These are phyloP conservation scores for Tritrichomonas foetus DNA, from an alignment of 208 protist genomes.

Conservation along the genomic window DNA sequence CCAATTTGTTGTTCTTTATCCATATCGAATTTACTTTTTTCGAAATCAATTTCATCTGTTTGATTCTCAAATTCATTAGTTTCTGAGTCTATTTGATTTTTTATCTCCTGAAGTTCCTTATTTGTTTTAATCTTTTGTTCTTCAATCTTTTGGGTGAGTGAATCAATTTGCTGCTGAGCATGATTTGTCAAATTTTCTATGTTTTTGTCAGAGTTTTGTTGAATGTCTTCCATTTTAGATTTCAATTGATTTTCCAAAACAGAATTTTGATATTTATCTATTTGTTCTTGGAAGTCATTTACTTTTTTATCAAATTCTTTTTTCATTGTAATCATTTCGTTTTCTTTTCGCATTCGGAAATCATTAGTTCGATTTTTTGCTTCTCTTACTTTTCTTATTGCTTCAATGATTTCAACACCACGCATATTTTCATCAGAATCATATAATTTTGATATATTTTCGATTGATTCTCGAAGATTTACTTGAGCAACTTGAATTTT, in stretches of 20 bases:
- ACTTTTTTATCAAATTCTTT: background rate
- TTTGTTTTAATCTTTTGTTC: background rate
- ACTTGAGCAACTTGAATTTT: background rate
- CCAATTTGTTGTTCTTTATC: background rate
- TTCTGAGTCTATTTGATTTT: background rate
- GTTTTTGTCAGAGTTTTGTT: too few relatives aligned
- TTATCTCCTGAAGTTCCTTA: background rate
- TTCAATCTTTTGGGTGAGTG: background rate
- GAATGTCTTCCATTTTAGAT: too few relatives aligned
- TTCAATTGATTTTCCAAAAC: too few relatives aligned
- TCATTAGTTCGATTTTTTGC: background rate
- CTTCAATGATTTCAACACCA: background rate
- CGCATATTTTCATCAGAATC: background rate
- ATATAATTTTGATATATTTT: background rate
- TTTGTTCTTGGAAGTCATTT: background rate
- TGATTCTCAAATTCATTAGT: background rate
- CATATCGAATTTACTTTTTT: too few relatives aligned
- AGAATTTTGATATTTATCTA: too few relatives aligned
- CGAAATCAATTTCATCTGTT: too few relatives aligned
- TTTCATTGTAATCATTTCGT: background rate
- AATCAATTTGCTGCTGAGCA: too few relatives aligned
- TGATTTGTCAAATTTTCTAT: too few relatives aligned
- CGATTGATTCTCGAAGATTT: background rate
- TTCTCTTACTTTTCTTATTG: background rate
- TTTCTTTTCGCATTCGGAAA: background rate